A percentile compares a stretch with the other conserved stretches of the same genome.
Evolutionary conservation across 2,329 filamentous ascomycete genomes (phyloP).

Genomic region (Microdochium trichocladiopsis): DNA sequence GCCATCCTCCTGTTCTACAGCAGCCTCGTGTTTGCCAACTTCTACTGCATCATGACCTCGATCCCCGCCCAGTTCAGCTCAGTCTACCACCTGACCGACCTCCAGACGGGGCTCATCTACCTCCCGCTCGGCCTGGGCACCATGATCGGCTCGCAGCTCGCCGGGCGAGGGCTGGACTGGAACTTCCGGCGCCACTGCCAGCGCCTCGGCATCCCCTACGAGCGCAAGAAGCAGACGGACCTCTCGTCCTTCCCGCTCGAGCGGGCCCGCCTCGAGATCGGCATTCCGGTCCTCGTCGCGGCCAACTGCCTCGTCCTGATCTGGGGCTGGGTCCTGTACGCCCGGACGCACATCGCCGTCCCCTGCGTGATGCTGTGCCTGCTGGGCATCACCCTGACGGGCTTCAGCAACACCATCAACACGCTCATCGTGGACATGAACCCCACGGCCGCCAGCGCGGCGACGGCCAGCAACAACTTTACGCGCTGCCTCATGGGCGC

Average conservation of each 20-base stretch:
- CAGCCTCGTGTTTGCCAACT: constrained; percentile 23
- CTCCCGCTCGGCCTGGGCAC: constrained; percentile 28
- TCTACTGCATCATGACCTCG: constrained; percentile 24
- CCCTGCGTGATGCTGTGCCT: constrained; percentile 27
- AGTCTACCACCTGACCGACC: constrained; percentile 49
- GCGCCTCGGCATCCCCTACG: constrained; percentile 37
- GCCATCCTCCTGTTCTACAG: constrained; percentile 24
- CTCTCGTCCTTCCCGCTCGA: constrained; percentile 24
- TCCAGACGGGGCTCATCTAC: constrained; percentile 32
- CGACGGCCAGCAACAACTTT: constrained; percentile 37
- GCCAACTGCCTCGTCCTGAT: constrained; percentile 27
- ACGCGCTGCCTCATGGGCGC: constrained; percentile 36
- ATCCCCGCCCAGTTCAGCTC: constrained; percentile 19
- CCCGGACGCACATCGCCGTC: constrained; percentile 21
- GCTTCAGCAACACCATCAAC: constrained; percentile 32
- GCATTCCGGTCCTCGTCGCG: constrained; percentile 33
- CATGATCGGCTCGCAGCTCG: constrained; percentile 21
- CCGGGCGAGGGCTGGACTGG: constrained; percentile 48
- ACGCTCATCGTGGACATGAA: constrained; percentile 39
- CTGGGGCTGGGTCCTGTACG: constrained; percentile 28
- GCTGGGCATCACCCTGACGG: constrained; percentile 25
- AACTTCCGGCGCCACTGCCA: constrained; percentile 51
- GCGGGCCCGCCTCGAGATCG: constrained; percentile 24
- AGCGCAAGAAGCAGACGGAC: constrained; percentile 33
- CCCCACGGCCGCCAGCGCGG: constrained; percentile 29